A percentile compares a stretch with the other conserved stretches of the same genome.
phyloP scores from a whole-genome alignment of 2,329 filamentous ascomycete species.

The Exophiala sideris region DNA sequence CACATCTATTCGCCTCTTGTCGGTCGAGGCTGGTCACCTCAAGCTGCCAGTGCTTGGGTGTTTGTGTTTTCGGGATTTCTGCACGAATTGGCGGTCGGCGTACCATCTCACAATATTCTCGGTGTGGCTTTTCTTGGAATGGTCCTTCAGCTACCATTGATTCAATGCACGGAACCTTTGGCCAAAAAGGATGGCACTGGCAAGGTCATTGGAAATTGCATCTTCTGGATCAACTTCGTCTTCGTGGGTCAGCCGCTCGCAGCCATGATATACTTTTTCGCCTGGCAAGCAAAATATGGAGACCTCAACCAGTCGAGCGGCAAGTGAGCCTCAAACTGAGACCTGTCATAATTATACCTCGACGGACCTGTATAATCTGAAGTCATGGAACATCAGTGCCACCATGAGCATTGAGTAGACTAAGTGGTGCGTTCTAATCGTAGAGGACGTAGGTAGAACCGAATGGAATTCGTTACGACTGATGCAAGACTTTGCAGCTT shows the following conservation, averaged over 20 bases:
- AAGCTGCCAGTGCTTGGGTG: slow-evolving; percentile 70
- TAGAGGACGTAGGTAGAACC: too few relatives aligned
- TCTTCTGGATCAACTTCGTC: slow-evolving; percentile 96
- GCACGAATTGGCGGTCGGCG: slow-evolving; percentile 87
- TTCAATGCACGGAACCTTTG: slow-evolving; percentile 72
- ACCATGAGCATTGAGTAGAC: too few relatives aligned
- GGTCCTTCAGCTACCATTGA: slow-evolving; percentile 87
- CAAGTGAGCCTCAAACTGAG: too few relatives aligned
- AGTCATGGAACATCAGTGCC: too few relatives aligned
- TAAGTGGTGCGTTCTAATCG: too few relatives aligned
- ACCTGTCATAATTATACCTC: too few relatives aligned
- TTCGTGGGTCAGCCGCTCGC: slow-evolving; percentile 92
- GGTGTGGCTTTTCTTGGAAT: slow-evolving; percentile 93
- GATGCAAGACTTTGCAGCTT: too few relatives aligned
- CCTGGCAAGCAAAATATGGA: slow-evolving; percentile 97
- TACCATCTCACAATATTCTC: slow-evolving; percentile 81
- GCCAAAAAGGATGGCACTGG: slow-evolving; percentile 75
- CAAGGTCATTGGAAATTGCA: slow-evolving; percentile 80
- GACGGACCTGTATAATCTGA: too few relatives aligned
- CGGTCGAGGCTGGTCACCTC: slow-evolving; percentile 73
- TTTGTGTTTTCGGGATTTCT: slow-evolving; percentile 85
- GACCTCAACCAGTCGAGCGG: slow-evolving; percentile 56
- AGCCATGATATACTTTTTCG: slow-evolving; percentile 92
- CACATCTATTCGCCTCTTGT: slow-evolving; percentile 89
- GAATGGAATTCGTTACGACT: too few relatives aligned